Conservation (phyloP, 1,139 yeast genomes). For the Debaryomyces sp. region DNA sequence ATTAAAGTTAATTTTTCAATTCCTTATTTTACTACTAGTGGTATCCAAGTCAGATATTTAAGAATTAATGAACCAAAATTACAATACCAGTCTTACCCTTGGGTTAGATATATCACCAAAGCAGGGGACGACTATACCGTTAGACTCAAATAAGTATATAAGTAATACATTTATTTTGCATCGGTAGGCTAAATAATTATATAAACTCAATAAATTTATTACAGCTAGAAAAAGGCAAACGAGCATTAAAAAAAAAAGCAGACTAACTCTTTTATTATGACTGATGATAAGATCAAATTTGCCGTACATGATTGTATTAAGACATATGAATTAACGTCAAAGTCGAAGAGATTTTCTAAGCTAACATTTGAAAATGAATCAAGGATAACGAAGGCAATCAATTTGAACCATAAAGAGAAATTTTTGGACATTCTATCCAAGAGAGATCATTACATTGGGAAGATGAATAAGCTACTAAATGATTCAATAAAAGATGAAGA, state of each 20-base stretch:
- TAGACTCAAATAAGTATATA: constrained; percentile 46
- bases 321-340: constrained; percentile 11
- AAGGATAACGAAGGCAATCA: constrained; percentile 12
- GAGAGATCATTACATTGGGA: constrained; percentile 21
- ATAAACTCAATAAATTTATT: constrained; percentile 18
- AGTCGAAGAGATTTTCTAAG: constrained; percentile 12
- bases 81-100: constrained; percentile 94
- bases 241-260: constrained; percentile 1
- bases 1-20: constrained; percentile 90
- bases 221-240: background rate
- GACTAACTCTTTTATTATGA: background rate
- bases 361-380: constrained; percentile 12
- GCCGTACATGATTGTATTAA: constrained; percentile 10
- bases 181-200: constrained; percentile 33
- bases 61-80: constrained; percentile 92
- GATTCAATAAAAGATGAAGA: constrained; percentile 14
- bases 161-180: background rate
- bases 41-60: constrained; percentile 92
- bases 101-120: constrained; percentile 95
- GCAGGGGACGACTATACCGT: constrained; percentile 94
- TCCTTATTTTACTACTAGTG: constrained; percentile 97
- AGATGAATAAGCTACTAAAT: constrained; percentile 21
- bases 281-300: constrained; percentile 7
- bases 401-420: constrained; percentile 12
- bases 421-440: constrained; percentile 20